A percentile compares a stretch with the other conserved stretches of the same genome.
Evolutionary conservation across 179 eudicot genomes (phyloP).

Genomic region (Patellifolia procumbens): DNA sequence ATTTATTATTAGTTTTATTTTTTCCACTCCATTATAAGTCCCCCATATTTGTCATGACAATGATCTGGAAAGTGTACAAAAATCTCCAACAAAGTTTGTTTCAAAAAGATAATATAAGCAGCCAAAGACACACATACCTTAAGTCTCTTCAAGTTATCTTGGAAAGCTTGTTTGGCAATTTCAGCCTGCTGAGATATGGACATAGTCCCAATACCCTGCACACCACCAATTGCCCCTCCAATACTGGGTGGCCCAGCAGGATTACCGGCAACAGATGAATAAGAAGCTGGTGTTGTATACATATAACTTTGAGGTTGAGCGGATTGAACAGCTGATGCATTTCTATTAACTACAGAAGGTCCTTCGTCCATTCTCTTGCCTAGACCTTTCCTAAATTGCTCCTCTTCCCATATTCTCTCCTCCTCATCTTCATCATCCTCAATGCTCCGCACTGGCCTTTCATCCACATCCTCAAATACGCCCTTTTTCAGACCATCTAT

Average conservation of each 20-base stretch:
- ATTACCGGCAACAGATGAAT: conserved; percentile 36
- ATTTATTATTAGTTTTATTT: background rate
- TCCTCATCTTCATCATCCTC: conserved; percentile 84
- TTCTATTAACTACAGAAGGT: conserved; percentile 30
- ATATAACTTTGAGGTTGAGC: conserved; percentile 39
- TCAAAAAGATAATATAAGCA: background rate
- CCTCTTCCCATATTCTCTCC: conserved; percentile 95
- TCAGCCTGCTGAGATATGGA: conserved; percentile 79
- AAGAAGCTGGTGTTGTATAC: conserved; percentile 30
- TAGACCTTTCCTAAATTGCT: conserved; percentile 84
- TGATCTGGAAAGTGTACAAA: background rate
- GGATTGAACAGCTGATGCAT: conserved; percentile 45
- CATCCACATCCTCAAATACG: conserved; percentile 75
- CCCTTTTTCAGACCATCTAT: conserved; percentile 55
- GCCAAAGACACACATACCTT: conserved; percentile 48
- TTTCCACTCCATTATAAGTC: background rate
- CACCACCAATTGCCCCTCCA: conserved; percentile 62
- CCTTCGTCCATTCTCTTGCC: conserved; percentile 89
- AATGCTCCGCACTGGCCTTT: conserved; percentile 33
- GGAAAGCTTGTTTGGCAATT: conserved; percentile 75
- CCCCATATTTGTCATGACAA: background rate
- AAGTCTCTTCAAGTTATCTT: conserved; percentile 67
- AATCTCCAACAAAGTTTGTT: background rate
- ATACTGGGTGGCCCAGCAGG: conserved; percentile 43
- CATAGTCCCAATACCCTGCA: conserved; percentile 48